Conservation (phyloP, 2,329 filamentous ascomycete species). For the Byssoonygena ceratinophila region DNA sequence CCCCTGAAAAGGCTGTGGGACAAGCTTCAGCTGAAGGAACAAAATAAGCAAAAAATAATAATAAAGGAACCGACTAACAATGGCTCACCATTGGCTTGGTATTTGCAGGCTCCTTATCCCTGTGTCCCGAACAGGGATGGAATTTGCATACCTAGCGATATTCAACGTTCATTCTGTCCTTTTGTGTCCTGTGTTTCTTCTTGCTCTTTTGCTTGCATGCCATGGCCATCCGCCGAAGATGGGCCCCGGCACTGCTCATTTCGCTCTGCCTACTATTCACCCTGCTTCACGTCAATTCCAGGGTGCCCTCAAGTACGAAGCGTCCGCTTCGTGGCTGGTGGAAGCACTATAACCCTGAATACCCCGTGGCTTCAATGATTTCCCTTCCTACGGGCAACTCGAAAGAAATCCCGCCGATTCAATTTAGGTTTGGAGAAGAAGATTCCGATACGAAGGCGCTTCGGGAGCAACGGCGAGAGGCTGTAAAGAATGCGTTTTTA, state of each 20-base stretch:
- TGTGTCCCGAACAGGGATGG: not conserved
- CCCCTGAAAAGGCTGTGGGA: not conserved
- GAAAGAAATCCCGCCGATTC: conserved; percentile 21
- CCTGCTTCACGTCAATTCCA: conserved; percentile 7
- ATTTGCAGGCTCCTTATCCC: not conserved
- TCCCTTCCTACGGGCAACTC: conserved; percentile 20
- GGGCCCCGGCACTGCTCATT: conserved; percentile 10
- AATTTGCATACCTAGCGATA: no score
- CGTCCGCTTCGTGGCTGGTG: conserved; percentile 12
- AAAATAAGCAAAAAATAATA: no score
- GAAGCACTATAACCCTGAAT: conserved; percentile 13
- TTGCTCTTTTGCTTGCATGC: not conserved
- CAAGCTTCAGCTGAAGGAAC: not conserved
- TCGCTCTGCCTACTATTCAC: conserved; percentile 12
- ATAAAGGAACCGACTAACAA: no score
- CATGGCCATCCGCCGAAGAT: conserved; percentile 14
- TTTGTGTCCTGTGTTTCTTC: not conserved
- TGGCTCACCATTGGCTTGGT: no score
- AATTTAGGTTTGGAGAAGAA: conserved; percentile 23
- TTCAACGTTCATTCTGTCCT: not conserved
- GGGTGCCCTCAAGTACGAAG: not conserved
- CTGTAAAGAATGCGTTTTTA: conserved; percentile 43
- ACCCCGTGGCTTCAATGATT: conserved; percentile 20
- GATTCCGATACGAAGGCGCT: conserved; percentile 23
- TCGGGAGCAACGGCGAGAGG: conserved; percentile 33